Conservation (phyloP, 1,284 basidiomycete species). For the Mycosarcoma maydis region DNA sequence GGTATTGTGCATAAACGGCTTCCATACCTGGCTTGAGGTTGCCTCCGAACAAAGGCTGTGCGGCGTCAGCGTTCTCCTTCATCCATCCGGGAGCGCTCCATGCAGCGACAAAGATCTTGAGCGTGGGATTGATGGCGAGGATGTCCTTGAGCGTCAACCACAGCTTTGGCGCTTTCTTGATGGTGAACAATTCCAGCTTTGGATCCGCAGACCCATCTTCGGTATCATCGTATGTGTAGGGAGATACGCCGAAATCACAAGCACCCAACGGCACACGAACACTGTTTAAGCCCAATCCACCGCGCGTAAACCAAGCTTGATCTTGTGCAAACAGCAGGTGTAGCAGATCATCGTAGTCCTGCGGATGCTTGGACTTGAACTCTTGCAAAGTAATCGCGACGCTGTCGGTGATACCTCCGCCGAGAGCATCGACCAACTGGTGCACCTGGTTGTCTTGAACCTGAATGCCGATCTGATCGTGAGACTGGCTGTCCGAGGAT, state of each 20-base stretch:
- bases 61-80: slow-evolving; percentile 38
- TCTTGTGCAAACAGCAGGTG: slow-evolving; percentile 46
- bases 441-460: slow-evolving; percentile 33
- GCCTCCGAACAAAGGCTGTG: slow-evolving; percentile 43
- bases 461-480: slow-evolving; percentile 30
- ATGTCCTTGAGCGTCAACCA: slow-evolving; percentile 47
- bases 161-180: slow-evolving; percentile 52
- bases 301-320: slow-evolving; percentile 24
- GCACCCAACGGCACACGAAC: slow-evolving; percentile 53
- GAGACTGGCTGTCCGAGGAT: neutral
- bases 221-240: slow-evolving; percentile 56
- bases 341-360: slow-evolving; percentile 51
- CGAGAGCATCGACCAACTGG: slow-evolving; percentile 40
- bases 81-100: slow-evolving; percentile 58
- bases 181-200: slow-evolving; percentile 40
- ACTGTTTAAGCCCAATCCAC: slow-evolving; percentile 44
- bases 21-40: slow-evolving; percentile 39
- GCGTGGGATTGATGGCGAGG: slow-evolving; percentile 20
- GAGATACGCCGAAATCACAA: slow-evolving; percentile 40
- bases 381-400: slow-evolving; percentile 52
- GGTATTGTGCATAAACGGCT: slow-evolving; percentile 40
- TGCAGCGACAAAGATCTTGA: slow-evolving; percentile 40
- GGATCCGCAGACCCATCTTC: slow-evolving; percentile 41
- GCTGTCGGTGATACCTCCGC: slow-evolving; percentile 50
- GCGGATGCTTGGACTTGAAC: slow-evolving; percentile 35